Base-by-base conservation (phyloP, 352 stramenopile genomes). In the Hyphochytrium catenoides region DNA sequence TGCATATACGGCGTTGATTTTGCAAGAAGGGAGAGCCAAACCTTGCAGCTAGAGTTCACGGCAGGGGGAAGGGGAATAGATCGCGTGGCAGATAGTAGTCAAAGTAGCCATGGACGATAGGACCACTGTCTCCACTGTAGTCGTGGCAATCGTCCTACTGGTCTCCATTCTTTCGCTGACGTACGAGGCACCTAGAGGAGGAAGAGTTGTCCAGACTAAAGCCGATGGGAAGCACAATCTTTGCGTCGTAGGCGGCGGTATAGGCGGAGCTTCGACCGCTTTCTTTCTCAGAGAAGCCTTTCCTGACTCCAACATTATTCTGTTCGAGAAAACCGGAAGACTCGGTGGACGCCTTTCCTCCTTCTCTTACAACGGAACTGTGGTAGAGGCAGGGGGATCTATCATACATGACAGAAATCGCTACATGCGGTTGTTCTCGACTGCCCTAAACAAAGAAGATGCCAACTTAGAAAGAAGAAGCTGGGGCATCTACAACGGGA, bases 381-480 rank as follows among this genome's bases (percentile, higher is more conserved):
- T 15, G 18, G 47, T 51, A 26, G 46, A 52, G 28, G 46, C 43
- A 24, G 46, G 46, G n/a, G 46, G 41, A 3, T 39, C 33, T 15
- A 31, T 52, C 18, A 36, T 52, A 14, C 46, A 52, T 21, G 25
- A 23, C 16, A 28, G 16, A 8, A 52, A 52, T 21, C 21, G 33
- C 23, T 51, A 52, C 31, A 52, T 52, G 42, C 33, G 31, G 11
- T 26, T 26, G 2, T 52, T 51, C 36, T 31, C 34, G 16, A 35
- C 41, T 18, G 12, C 2, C 11, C 18, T 52, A 0, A 26, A 40
- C 9, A 20, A 51, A 12, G 16, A 41, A 27, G 18, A 39, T 7
- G 31, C 28, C 20, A 9, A 18, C 11, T 15, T 37, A 21, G 31
- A 34, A 34, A 15, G n/a, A 15, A 42, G 9, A 21, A 12, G 9